phyloP scores from a whole-genome alignment of 2,329 filamentous ascomycete genomes.

The Epichloe gansuensis region DNA sequence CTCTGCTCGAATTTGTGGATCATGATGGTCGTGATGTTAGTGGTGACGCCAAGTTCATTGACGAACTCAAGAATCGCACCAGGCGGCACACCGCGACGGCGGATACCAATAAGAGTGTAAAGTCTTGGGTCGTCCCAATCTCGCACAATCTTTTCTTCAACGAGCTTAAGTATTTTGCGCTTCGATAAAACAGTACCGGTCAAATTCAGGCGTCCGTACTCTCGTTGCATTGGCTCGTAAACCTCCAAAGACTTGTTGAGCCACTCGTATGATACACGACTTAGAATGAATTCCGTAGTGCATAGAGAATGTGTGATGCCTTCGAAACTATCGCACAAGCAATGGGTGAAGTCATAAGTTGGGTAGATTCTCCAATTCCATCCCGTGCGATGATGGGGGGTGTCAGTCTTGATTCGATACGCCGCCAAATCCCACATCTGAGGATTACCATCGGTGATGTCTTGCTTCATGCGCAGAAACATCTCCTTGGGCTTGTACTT shows the following conservation, averaged over 20 bases:
- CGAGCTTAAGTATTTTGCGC: conserved; percentile 67
- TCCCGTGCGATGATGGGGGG: conserved; percentile 66
- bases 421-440: conserved; percentile 96
- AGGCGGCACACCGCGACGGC: conserved; percentile 74
- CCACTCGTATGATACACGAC: conserved; percentile 81
- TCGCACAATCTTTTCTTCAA: conserved; percentile 63
- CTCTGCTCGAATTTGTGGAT: conserved; percentile 73
- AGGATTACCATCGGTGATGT: conserved; percentile 70
- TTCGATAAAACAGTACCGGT: conserved; percentile 81
- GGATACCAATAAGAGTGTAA: conserved; percentile 74
- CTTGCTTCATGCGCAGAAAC: conserved; percentile 86
- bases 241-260: conserved; percentile 69
- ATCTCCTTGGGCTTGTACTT: conserved; percentile 78
- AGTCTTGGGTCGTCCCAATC: conserved; percentile 87
- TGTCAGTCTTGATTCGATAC: conserved; percentile 65
- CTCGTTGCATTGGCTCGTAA: conserved; percentile 88
- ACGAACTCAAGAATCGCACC: conserved; percentile 83
- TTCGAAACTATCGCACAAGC: conserved; percentile 85
- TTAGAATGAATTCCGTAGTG: conserved; percentile 82
- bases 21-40: conserved; percentile 65
- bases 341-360: conserved; percentile 87
- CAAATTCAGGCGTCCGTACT: conserved; percentile 56
- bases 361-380: conserved; percentile 86
- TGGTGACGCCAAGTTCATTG: conserved; percentile 83
- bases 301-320: conserved; percentile 84